Evolutionary conservation across 768 basidiomycete genomes (phyloP).

Genomic region (Lactarius evosmus): DNA sequence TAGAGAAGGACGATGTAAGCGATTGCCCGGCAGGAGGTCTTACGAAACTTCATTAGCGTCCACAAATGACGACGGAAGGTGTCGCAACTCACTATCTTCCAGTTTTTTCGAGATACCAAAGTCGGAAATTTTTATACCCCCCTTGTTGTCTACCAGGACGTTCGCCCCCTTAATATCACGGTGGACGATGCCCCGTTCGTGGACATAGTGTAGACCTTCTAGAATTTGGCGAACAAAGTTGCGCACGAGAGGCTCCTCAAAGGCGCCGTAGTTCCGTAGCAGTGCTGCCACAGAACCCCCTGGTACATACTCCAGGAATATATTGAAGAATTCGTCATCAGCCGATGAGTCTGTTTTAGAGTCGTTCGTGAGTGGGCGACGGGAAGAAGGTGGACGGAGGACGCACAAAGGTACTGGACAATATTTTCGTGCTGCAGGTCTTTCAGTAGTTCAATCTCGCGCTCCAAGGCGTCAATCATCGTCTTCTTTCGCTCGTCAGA

Average conservation of each 20-base stretch:
- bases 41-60: not conserved
- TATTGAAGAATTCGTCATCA: constrained; percentile 88
- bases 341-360: constrained; percentile 81
- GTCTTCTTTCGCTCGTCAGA: constrained; percentile 92
- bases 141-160: constrained; percentile 97
- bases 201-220: constrained; percentile 84
- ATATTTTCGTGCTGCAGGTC: constrained; percentile 94
- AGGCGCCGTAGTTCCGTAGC: constrained; percentile 87
- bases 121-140: constrained; percentile 95
- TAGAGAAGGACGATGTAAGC: constrained; percentile 83
- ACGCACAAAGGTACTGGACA: constrained; percentile 94
- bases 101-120: constrained; percentile 98
- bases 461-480: constrained; percentile 89
- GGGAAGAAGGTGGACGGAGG: not conserved
- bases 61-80: not conserved
- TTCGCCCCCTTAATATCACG: constrained; percentile 99
- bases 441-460: constrained; percentile 91
- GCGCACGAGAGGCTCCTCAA: constrained; percentile 87
- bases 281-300: constrained; percentile 92
- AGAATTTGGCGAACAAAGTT: constrained; percentile 93
- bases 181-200: constrained; percentile 92
- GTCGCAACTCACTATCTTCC: constrained; percentile 74
- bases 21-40: constrained; percentile 55
- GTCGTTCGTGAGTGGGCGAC: constrained; percentile 7
- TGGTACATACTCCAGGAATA: constrained; percentile 96